These are phyloP conservation scores for Entomophthora muscae DNA, from an alignment of 371 early-diverging fungal species.

Conservation along the genomic window DNA sequence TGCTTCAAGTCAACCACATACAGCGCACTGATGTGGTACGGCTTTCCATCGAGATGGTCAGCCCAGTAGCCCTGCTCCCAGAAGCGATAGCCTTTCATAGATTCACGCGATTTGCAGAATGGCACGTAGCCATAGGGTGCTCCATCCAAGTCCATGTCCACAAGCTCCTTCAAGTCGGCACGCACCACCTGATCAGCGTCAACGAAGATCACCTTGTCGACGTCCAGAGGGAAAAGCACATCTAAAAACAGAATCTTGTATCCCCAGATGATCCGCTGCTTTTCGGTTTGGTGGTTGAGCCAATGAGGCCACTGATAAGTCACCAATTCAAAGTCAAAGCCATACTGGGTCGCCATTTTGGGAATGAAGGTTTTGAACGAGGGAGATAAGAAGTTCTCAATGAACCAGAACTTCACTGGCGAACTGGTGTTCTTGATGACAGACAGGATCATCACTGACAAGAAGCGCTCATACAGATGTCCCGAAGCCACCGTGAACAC, in stretches of 20 bases:
- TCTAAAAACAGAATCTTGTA: constrained; percentile 93
- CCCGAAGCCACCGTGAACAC: constrained; percentile 95
- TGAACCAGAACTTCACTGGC: constrained; percentile 91
- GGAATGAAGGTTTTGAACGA: constrained; percentile 84
- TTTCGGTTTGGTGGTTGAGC: constrained; percentile 77
- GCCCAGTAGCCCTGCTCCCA: constrained; percentile 95
- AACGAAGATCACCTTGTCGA: constrained; percentile 93
- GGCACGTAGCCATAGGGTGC: constrained; percentile 93
- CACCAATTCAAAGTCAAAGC: constrained; percentile 81
- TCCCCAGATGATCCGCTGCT: constrained; percentile 94
- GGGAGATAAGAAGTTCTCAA: constrained; percentile 90
- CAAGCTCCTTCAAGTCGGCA: constrained; percentile 75
- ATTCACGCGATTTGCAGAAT: constrained; percentile 77
- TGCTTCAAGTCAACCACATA: constrained; percentile 82
- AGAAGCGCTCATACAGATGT: constrained; percentile 87
- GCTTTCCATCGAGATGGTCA: constrained; percentile 59
- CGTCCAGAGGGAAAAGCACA: constrained; percentile 79
- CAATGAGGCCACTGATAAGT: constrained; percentile 97
- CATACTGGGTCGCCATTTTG: constrained; percentile 58
- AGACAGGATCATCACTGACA: constrained; percentile 89
- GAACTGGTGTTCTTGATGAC: constrained; percentile 72
- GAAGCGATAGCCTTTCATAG: constrained; percentile 91
- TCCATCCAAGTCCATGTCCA: constrained; percentile 76
- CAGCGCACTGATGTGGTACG: constrained; percentile 90
- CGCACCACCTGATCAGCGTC: constrained; percentile 97